Evolutionary conservation across 306 rosid genomes (phyloP), one percentile per base, ranked within the genome.

Genomic region (Medicago arabica): DNA sequence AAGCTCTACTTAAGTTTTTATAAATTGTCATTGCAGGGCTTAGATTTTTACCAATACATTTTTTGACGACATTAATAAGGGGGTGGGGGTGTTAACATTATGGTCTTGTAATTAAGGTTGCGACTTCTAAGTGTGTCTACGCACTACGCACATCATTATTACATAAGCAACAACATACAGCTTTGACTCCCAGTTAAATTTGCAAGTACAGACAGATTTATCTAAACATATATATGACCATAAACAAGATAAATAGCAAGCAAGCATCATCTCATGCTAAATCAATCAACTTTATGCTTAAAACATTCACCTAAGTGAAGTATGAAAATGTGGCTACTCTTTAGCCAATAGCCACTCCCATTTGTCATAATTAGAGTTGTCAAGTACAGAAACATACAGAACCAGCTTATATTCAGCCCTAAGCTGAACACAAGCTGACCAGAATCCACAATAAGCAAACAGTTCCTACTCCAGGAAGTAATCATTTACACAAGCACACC

Each of bases 361-460:
- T 79, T 76, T 75, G 73, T 49, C 78, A 68, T 80, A 83, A 83
- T 67, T 78, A 82, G 85, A 82, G 54, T 63, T 83, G 69, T 58
- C 71, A 36, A 16, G 51, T 59, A 71, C 78, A 18, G 16, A 36
- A 75, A 67, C 57, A 75, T 74, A 71, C 78, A 83, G 4, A 75
- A 59, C 77, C 61, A 76, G 75, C 69, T 75, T 41, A 76, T 67
- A 81, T 88, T 91, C 97, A 92, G 96, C 96, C 82, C 88, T 70
- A 80, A 84, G 81, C 96, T 92, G 93, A 89, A 89, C 89, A 67
- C 39, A 76, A 72, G 57, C 64, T 61, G 39, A 75, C 47, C 76
- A 78, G 72, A 85, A 81, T 46, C 76, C 84, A 79, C 75, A 81
- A 76, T 67, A 73, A 86, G 54, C 91, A 86, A 84, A 85, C 57